These are phyloP conservation scores for Magnaporthiopsis rhizophila DNA, from an alignment of 2,329 filamentous ascomycete species.

Conservation along the genomic window DNA sequence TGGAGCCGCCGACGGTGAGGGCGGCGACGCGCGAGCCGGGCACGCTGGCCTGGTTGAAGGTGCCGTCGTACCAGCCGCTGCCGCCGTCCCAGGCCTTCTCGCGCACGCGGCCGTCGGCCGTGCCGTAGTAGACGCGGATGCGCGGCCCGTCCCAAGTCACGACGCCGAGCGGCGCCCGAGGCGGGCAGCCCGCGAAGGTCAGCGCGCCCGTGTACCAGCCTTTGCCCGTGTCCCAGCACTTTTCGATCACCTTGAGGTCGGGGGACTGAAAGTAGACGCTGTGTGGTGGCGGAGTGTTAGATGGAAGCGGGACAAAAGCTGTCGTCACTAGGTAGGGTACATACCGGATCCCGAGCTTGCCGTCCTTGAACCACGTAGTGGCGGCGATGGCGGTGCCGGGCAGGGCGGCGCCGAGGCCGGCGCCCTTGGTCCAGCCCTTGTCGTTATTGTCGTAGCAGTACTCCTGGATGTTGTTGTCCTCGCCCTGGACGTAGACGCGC, in stretches of 20 bases:
- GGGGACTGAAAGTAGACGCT: constrained; percentile 9
- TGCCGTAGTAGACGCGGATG: constrained; percentile 12
- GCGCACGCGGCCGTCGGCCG: constrained; percentile 4
- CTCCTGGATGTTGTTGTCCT: constrained; percentile 5
- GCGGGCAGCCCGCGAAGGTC: not conserved
- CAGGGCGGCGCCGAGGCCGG: constrained; percentile 9
- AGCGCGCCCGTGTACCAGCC: constrained; percentile 8
- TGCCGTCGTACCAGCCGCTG: constrained; percentile 11
- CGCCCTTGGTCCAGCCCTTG: constrained; percentile 10
- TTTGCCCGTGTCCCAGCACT: constrained; percentile 3
- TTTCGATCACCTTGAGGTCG: constrained; percentile 6
- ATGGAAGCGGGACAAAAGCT: too few species aligned
- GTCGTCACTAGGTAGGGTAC: not conserved
- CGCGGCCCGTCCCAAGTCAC: constrained; percentile 6
- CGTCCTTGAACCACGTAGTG: constrained; percentile 7
- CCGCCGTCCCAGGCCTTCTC: constrained; percentile 11
- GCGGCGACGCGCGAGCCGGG: constrained; percentile 8
- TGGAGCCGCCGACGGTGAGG: not conserved
- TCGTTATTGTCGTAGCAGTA: constrained; percentile 2
- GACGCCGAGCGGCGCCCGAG: constrained; percentile 3
- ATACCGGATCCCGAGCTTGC: constrained; percentile 9
- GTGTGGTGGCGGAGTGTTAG: not conserved
- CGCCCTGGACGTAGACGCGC: constrained; percentile 11
- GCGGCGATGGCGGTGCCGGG: constrained; percentile 11
- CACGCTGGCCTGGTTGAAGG: constrained; percentile 8